phyloP scores from a whole-genome alignment of 805 yeast genomes.

The Nakazawaea ernobii region DNA sequence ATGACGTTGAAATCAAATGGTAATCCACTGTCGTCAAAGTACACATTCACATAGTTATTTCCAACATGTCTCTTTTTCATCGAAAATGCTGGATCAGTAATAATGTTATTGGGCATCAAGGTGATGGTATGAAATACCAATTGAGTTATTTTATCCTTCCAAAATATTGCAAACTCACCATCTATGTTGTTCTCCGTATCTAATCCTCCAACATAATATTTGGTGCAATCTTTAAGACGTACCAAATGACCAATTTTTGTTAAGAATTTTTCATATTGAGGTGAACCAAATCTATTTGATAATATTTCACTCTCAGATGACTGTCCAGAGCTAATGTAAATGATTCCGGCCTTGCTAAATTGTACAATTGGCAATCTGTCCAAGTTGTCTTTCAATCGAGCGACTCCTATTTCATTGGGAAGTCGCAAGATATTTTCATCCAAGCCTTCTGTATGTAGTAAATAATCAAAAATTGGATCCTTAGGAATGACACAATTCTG shows the following conservation, averaged over 20 bases:
- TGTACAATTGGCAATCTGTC: conserved; percentile 77
- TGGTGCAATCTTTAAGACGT: conserved; percentile 46
- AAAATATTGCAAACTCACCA: conserved; percentile 69
- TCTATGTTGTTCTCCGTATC: conserved; percentile 65
- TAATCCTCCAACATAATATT: conserved; percentile 69
- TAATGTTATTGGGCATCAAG: conserved; percentile 56
- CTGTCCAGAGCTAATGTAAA: conserved; percentile 72
- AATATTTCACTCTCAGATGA: conserved; percentile 57
- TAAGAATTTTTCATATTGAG: conserved; percentile 54
- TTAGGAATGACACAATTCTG: neutral
- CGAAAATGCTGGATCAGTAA: conserved; percentile 36
- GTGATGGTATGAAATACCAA: conserved; percentile 76
- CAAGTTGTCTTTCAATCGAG: conserved; percentile 52
- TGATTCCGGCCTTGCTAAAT: conserved; percentile 71
- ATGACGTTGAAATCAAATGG: conserved; percentile 67
- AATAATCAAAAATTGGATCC: neutral
- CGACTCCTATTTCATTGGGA: conserved; percentile 27
- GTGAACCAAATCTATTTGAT: conserved; percentile 59
- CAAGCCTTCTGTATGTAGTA: neutral
- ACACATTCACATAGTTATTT: conserved; percentile 75
- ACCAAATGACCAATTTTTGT: conserved; percentile 54
- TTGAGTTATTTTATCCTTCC: conserved; percentile 69
- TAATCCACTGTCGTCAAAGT: conserved; percentile 67
- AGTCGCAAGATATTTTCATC: conserved; percentile 2
- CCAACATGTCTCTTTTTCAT: conserved; percentile 83